Conservation (phyloP, 1,284 basidiomycete genomes). For the Kwoniella shivajii region DNA sequence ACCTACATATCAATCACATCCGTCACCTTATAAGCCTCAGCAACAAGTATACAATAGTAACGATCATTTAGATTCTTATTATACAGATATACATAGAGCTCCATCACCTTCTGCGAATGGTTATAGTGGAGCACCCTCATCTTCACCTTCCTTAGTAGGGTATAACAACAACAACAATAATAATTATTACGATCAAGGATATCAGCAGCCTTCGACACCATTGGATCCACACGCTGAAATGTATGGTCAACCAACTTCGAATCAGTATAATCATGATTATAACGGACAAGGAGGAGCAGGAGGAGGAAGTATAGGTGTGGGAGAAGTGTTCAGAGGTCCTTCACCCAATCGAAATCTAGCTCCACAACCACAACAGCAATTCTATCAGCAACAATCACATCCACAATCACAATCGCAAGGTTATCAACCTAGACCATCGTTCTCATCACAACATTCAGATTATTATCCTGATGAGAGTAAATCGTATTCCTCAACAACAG, state of each 20-base stretch:
- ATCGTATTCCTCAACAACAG: slow-evolving; percentile 41
- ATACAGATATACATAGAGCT: slow-evolving; percentile 15
- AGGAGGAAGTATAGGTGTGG: slow-evolving; percentile 1
- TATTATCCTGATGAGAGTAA: slow-evolving; percentile 44
- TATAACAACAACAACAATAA: neutral
- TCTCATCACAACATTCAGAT: slow-evolving; percentile 26
- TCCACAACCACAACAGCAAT: slow-evolving; percentile 16
- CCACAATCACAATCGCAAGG: too few relatives aligned
- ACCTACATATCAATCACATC: slow-evolving; percentile 10
- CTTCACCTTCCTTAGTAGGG: slow-evolving; percentile 3
- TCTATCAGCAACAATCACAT: slow-evolving; percentile 24
- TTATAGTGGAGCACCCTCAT: neutral
- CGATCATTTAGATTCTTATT: slow-evolving; percentile 22
- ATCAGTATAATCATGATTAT: slow-evolving; percentile 4
- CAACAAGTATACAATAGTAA: slow-evolving; percentile 12
- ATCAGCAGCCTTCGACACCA: slow-evolving; percentile 11
- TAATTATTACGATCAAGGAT: slow-evolving; percentile 1
- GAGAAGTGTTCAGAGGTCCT: slow-evolving; percentile 11
- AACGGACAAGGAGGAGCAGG: neutral
- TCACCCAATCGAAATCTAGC: slow-evolving; percentile 1
- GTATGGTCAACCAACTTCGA: slow-evolving; percentile 17
- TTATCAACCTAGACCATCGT: slow-evolving; percentile 27
- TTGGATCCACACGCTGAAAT: slow-evolving; percentile 14
- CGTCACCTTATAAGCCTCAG: slow-evolving; percentile 8
- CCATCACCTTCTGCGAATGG: slow-evolving; percentile 15